Base-by-base conservation (phyloP, 805 yeast species). In the Saturnispora galanensis region DNA sequence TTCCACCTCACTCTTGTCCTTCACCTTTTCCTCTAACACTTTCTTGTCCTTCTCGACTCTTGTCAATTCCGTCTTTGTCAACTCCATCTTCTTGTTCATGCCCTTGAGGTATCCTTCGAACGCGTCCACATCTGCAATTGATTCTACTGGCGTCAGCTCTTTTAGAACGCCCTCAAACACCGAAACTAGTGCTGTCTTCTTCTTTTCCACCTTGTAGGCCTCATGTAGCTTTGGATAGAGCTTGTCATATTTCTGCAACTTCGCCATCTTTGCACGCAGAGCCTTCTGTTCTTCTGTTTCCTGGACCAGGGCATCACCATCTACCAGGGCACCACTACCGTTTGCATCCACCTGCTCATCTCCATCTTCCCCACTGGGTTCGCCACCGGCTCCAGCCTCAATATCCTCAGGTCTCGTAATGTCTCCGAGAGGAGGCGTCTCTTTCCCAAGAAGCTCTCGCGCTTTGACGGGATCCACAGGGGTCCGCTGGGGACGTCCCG, bases 211-310 rank as follows among this genome's bases (percentile, higher is more conserved):
- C 56, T 87, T 84, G 65, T 86, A 93, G 0, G 97, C 96, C 37
- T 82, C 82, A 41, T 88, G 70, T 12, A 90, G 67, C 36, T 78
- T 66, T 0, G 98, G 98, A 58, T 93, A 90, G 60, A 87, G 88
- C 41, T 82, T 83, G 60, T 90, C 97, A 60, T 89, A 90, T 59
- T 87, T 88, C 46, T 73, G 77, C 56, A 84, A 85, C 65, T 86
- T 89, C 45, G 73, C 72, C 60, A 88, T 62, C 55, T 81, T 83
- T 5, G 78, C 63, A 47, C 74, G 72, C 13, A 87, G 13, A 7
- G 32, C 11, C 16, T 42, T 42, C 4, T 32, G 26, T 4, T 42
- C 45, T 3, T 31, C 36, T 13, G 21, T 21, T 21, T 21, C 26
- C 26, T 21, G 26, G 26, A 21, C 10, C 15, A 11, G 12, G 5